Evolutionary conservation across 352 stramenopile genomes (phyloP).

Genomic region (Phytophthora sp.): DNA sequence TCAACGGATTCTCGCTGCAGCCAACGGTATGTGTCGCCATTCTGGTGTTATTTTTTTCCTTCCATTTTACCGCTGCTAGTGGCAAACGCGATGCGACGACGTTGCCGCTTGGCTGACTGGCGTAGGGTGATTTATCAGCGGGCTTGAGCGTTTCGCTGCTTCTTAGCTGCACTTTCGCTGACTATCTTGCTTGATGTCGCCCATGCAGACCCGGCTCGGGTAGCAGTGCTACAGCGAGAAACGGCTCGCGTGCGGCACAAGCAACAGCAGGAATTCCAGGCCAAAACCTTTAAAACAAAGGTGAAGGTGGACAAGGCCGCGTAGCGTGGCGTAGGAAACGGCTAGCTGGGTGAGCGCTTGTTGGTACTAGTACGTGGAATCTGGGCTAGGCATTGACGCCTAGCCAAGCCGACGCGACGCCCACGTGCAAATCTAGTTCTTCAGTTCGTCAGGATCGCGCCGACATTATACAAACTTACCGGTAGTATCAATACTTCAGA

Average conservation of each 20-base stretch:
- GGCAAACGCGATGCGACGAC: slow-evolving; percentile 61
- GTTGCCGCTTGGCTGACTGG: slow-evolving; percentile 18
- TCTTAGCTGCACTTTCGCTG: slow-evolving; percentile 13
- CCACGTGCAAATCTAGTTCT: too few species aligned
- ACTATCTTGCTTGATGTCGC: slow-evolving; percentile 8
- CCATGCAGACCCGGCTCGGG: slow-evolving; percentile 53
- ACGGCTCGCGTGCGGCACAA: slow-evolving; percentile 58
- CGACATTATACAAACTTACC: not conserved
- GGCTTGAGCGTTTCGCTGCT: slow-evolving; percentile 7
- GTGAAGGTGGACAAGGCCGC: slow-evolving; percentile 40
- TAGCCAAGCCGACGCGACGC: too few species aligned
- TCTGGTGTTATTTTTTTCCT: slow-evolving; percentile 5
- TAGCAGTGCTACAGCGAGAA: slow-evolving; percentile 62
- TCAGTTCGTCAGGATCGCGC: slow-evolving; percentile 17
- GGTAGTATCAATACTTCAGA: slow-evolving; percentile 4
- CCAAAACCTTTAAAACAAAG: slow-evolving; percentile 25
- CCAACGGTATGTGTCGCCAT: slow-evolving; percentile 57
- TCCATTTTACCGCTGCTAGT: slow-evolving; percentile 8
- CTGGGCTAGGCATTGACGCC: too few species aligned
- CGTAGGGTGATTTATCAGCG: slow-evolving; percentile 31
- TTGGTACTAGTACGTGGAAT: too few species aligned
- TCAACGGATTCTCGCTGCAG: slow-evolving; percentile 41
- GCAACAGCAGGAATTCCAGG: slow-evolving; percentile 55
- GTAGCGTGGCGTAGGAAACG: slow-evolving; percentile 32
- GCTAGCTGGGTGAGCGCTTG: not conserved